Conservation (phyloP, 1,139 yeast species). For the Nakaseomyces sp. region DNA sequence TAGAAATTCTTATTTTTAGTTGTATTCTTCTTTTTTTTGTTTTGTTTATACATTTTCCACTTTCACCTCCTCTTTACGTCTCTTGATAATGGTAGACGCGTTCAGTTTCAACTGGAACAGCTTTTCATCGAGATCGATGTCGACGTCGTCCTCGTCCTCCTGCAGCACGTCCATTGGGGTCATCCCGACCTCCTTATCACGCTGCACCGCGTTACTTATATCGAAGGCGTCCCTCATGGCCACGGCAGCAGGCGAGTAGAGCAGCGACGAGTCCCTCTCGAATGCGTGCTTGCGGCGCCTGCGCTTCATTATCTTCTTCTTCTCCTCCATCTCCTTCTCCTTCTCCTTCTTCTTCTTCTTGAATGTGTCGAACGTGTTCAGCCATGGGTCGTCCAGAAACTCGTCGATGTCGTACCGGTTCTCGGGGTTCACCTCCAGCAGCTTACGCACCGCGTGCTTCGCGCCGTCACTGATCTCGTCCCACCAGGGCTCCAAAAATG, state of each 20-base stretch:
- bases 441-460: slow-evolving; percentile 62
- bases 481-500: slow-evolving; percentile 93
- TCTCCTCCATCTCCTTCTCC: slow-evolving; percentile 1
- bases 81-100: slow-evolving; percentile 72
- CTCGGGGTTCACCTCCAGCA: slow-evolving; percentile 76
- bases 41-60: no score
- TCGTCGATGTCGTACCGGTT: slow-evolving; percentile 71
- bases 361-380: slow-evolving; percentile 25
- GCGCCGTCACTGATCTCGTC: slow-evolving; percentile 81
- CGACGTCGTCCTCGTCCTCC: slow-evolving; percentile 27
- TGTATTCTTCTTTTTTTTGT: no score
- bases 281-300: slow-evolving; percentile 12
- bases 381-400: slow-evolving; percentile 80
- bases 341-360: slow-evolving; percentile 10
- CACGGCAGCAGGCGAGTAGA: slow-evolving; percentile 80
- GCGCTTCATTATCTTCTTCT: slow-evolving; percentile 10
- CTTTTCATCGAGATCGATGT: slow-evolving; percentile 15
- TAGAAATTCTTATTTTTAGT: no score
- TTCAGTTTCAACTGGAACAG: slow-evolving; percentile 62
- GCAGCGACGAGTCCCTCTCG: slow-evolving; percentile 20
- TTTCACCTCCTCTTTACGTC: slow-evolving; percentile 53
- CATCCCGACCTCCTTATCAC: slow-evolving; percentile 73
- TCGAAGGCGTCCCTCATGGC: slow-evolving; percentile 94
- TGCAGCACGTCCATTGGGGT: slow-evolving; percentile 19
- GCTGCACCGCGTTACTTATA: slow-evolving; percentile 85